These are phyloP conservation scores for Sisymbrium irio DNA, from an alignment of 345 rosid genomes.

Conservation along the genomic window DNA sequence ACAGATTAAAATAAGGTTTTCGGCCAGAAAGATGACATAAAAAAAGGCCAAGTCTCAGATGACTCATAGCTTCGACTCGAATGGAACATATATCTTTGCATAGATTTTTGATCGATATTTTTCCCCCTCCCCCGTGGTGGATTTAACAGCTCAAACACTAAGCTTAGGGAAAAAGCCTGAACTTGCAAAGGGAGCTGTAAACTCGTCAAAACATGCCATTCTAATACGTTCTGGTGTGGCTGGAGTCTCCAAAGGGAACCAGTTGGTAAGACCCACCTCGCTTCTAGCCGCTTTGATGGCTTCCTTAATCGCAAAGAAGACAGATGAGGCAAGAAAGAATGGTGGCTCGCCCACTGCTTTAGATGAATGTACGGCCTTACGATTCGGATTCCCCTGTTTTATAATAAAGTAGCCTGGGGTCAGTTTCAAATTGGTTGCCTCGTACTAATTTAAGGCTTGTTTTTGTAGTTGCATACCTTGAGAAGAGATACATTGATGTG, in stretches of 20 bases:
- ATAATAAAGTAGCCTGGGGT: neutral
- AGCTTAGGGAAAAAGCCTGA: conserved; percentile 68
- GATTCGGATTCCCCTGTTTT: conserved; percentile 90
- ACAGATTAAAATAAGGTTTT: too few species aligned
- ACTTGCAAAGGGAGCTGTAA: conserved; percentile 50
- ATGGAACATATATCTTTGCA: too few species aligned
- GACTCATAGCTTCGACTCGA: too few species aligned
- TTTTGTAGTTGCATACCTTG: conserved; percentile 70
- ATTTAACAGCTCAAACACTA: conserved; percentile 49
- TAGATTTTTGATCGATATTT: too few species aligned
- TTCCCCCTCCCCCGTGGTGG: too few species aligned
- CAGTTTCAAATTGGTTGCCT: neutral
- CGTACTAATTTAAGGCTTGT: neutral
- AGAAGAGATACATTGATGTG: conserved; percentile 74
- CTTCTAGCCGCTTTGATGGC: conserved; percentile 78
- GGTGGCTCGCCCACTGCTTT: conserved; percentile 99
- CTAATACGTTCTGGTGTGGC: conserved; percentile 95
- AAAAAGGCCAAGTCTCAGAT: too few species aligned
- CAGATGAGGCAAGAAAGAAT: conserved; percentile 80
- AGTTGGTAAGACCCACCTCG: conserved; percentile 54
- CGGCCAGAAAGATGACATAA: too few species aligned
- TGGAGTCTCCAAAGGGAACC: conserved; percentile 93
- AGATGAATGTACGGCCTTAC: conserved; percentile 80
- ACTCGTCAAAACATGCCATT: conserved; percentile 89
- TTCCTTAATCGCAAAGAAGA: conserved; percentile 70